Conservation (phyloP, 352 stramenopile genomes). For the Globisporangium abappressorium region DNA sequence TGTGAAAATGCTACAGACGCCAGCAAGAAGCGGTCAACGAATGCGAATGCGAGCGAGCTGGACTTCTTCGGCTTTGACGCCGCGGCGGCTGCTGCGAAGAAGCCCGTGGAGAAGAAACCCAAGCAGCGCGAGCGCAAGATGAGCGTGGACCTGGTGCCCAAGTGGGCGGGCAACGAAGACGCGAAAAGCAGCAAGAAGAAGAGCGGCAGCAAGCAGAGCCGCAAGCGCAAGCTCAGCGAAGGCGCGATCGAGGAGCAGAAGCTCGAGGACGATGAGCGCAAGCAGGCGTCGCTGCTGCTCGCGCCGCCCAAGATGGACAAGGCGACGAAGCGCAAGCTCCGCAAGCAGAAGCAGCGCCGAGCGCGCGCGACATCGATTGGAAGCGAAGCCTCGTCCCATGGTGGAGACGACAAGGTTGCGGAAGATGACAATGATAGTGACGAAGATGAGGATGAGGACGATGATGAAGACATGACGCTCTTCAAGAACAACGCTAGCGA, state of each 20-base stretch:
- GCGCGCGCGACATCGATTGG: constrained; percentile 39
- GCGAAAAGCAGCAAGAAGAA: constrained; percentile 29
- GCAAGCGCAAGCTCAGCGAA: constrained; percentile 84
- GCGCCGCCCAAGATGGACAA: constrained; percentile 52
- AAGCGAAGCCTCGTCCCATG: constrained; percentile 19
- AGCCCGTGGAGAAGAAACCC: constrained; percentile 22
- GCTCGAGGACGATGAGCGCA: constrained; percentile 64
- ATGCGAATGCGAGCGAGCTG: constrained; percentile 41
- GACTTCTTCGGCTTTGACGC: constrained; percentile 83
- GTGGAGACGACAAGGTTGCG: constrained; percentile 27
- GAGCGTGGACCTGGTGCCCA: constrained; percentile 66
- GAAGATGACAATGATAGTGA: constrained; percentile 17
- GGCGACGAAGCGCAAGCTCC: constrained; percentile 32
- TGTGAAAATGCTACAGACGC: constrained; percentile 7
- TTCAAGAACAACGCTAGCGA: constrained; percentile 40
- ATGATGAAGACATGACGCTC: constrained; percentile 37
- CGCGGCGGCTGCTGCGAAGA: constrained; percentile 19
- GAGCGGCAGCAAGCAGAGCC: constrained; percentile 65
- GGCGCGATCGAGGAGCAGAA: constrained; percentile 69
- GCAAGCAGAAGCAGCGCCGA: constrained; percentile 45
- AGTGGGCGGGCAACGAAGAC: constrained; percentile 55
- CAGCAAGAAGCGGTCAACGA: constrained; percentile 22
- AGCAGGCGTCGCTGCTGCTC: constrained; percentile 64
- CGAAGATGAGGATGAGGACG: constrained; percentile 19
- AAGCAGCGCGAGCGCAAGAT: constrained; percentile 48